phyloP scores from a whole-genome alignment of 129 eudicot genomes.

The Tagetes erecta region DNA sequence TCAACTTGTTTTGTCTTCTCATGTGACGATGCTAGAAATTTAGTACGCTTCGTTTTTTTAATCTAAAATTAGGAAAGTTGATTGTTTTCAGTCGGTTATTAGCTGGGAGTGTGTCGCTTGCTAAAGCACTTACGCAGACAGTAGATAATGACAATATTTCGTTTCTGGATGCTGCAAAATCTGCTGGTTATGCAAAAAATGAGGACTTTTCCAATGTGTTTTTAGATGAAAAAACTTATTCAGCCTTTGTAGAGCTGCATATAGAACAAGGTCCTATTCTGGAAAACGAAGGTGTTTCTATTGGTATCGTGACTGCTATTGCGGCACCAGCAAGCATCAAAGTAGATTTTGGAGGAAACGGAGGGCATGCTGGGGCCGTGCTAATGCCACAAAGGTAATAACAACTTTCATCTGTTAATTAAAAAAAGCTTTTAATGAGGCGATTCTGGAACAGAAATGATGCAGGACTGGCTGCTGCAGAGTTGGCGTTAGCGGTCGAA shows the following conservation, averaged over 20 bases:
- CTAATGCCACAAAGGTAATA: conserved; percentile 81
- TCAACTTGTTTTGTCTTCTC: not conserved
- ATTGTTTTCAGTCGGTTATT: conserved; percentile 74
- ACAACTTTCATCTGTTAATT: not conserved
- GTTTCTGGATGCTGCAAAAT: conserved; percentile 86
- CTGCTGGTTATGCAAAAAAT: conserved; percentile 65
- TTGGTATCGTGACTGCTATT: conserved; percentile 96
- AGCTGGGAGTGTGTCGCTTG: conserved; percentile 83
- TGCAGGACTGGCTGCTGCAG: conserved; percentile 99
- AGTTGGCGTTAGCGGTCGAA: conserved; percentile 91
- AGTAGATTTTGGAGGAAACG: conserved; percentile 92
- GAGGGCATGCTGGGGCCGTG: conserved; percentile 97
- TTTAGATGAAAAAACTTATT: conserved; percentile 54
- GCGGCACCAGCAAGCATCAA: conserved; percentile 99
- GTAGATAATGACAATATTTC: conserved; percentile 75
- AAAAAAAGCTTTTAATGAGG: no score
- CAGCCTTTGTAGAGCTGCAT: conserved; percentile 92
- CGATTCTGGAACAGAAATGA: conserved; percentile 70
- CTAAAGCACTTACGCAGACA: conserved; percentile 57
- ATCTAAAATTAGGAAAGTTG: not conserved
- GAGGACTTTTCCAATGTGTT: conserved; percentile 61
- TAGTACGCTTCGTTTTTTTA: not conserved
- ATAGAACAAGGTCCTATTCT: conserved; percentile 97
- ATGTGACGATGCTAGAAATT: not conserved
- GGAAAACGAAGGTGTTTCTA: conserved; percentile 77